phyloP scores from a whole-genome alignment of 106 monocot genomes.

The Amphibolis antarctica region DNA sequence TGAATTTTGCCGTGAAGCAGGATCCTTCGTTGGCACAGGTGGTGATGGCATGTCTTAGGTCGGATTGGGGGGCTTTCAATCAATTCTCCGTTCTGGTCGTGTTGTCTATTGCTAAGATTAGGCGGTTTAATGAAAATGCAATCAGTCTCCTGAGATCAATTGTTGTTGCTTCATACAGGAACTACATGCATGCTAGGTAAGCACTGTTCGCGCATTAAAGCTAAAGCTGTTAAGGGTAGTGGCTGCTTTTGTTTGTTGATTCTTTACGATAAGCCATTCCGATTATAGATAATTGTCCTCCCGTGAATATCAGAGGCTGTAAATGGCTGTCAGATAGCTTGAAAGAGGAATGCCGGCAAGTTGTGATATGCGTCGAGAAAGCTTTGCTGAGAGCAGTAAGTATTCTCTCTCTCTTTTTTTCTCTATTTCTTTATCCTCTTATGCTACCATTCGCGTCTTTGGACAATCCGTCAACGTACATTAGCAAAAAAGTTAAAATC shows the following conservation, averaged over 20 bases:
- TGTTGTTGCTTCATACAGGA: constrained; percentile 28
- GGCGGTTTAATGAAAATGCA: constrained; percentile 48
- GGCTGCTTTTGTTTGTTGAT: not conserved
- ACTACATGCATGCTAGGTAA: constrained; percentile 52
- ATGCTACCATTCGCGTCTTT: too few relatives aligned
- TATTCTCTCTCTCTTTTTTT: not conserved
- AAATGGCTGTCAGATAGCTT: constrained; percentile 64
- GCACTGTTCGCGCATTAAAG: not conserved
- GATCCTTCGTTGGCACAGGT: constrained; percentile 63
- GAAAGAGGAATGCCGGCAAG: constrained; percentile 49
- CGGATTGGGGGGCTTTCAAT: constrained; percentile 34
- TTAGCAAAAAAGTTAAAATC: too few relatives aligned
- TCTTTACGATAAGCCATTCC: not conserved
- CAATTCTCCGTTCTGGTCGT: constrained; percentile 60
- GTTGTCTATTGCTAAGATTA: constrained; percentile 60
- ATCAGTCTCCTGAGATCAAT: constrained; percentile 36
- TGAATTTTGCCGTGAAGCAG: constrained; percentile 94
- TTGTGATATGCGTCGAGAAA: constrained; percentile 41
- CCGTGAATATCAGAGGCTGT: constrained; percentile 40
- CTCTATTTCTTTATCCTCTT: not conserved
- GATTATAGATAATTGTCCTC: not conserved
- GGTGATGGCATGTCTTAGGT: constrained; percentile 31
- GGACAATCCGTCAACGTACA: too few relatives aligned
- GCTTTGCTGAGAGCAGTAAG: constrained; percentile 66
- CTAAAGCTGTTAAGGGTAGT: not conserved